A percentile compares a stretch with the other conserved stretches of the same genome.
phyloP scores from a whole-genome alignment of 768 basidiomycete species.

The Leccinum sublutescens region DNA sequence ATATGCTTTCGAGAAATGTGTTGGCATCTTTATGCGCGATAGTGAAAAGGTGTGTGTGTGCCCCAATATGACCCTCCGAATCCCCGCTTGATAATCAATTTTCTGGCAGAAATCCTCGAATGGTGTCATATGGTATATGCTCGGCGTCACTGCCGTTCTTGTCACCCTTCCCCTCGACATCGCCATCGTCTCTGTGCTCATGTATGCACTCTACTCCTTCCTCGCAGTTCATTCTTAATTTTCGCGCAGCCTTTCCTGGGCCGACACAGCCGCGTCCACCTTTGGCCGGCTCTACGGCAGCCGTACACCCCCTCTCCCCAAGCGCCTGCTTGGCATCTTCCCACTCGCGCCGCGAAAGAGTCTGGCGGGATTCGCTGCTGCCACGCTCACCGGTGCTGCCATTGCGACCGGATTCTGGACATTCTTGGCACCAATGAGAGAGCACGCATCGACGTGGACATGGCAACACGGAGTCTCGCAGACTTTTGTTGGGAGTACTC shows the following conservation, averaged over 20 bases:
- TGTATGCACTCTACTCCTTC: slow-evolving; percentile 50
- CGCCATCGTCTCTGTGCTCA: slow-evolving; percentile 85
- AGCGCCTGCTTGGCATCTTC: slow-evolving; percentile 44
- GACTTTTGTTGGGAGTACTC: slow-evolving; percentile 18
- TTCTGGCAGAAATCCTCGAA: slow-evolving; percentile 56
- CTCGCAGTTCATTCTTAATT: not conserved
- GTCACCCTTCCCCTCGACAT: slow-evolving; percentile 79
- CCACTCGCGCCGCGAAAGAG: slow-evolving; percentile 83
- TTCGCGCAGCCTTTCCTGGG: slow-evolving; percentile 79
- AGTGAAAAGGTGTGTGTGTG: slow-evolving; percentile 61
- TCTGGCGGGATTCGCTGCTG: slow-evolving; percentile 80
- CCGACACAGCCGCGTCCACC: slow-evolving; percentile 91
- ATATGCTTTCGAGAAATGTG: slow-evolving; percentile 60
- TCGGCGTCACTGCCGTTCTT: slow-evolving; percentile 80
- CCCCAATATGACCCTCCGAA: not conserved
- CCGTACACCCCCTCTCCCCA: slow-evolving; percentile 62
- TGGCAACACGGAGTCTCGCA: slow-evolving; percentile 50
- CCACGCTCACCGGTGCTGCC: slow-evolving; percentile 64
- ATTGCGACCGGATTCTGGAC: slow-evolving; percentile 76
- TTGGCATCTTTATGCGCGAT: slow-evolving; percentile 90
- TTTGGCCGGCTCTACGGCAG: slow-evolving; percentile 82
- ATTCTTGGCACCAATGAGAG: slow-evolving; percentile 49
- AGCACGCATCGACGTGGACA: slow-evolving; percentile 48
- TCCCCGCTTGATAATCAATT: not conserved
- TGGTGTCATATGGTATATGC: slow-evolving; percentile 86